Base-by-base conservation (phyloP, 2,329 filamentous ascomycete genomes). In the Talaromyces sp. region DNA sequence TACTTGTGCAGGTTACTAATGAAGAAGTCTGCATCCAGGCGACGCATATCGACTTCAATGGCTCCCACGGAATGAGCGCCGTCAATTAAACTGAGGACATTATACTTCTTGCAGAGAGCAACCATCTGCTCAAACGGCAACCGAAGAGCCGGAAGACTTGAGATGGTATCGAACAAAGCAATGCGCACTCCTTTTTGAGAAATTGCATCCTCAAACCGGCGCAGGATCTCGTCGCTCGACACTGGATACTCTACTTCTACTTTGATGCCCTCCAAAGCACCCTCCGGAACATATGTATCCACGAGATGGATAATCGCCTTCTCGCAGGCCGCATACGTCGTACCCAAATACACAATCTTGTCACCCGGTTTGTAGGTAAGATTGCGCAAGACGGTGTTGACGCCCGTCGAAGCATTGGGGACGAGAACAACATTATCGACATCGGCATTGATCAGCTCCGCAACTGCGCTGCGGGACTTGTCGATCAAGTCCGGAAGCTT, bases 21-120 rank as follows among this genome's bases (percentile, higher is more conserved):
- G 73, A 96, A 91, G 79, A 96, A 97, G 76, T 97, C 93, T 0
- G 92, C 88, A 68, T 93, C 86, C 2, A 93, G 79, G 3, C 78
- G 75, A 0, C 73, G 68, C 17, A 97, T 79, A 74, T 96, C 86
- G 8, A 97, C 76, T 1, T 85, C 82, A 7, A 97, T 83, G 77
- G 95, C 90, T 2, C 94, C 94, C 25, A 96, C 80, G 0, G 90
- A 89, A 77, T 98, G 94, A 0, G 94, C 94, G 17, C 87, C 93
- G 74, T 98, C 94, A 43, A 97, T 82, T 22, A 92, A 80, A 70
- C 89, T 93, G 61, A 95, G 74, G 1, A 97, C 80, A 0, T 85
- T 86, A 25, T 89, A 80, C 65, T 89, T 84, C 54, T 83, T 84
- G 75, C 93, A 97, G 0, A 85, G 82, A 3, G 77, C 74, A 1